A percentile compares a stretch with the other conserved stretches of the same genome.
phyloP scores from a whole-genome alignment of 139 green algal genomes.

The Coccomyxa sp. region DNA sequence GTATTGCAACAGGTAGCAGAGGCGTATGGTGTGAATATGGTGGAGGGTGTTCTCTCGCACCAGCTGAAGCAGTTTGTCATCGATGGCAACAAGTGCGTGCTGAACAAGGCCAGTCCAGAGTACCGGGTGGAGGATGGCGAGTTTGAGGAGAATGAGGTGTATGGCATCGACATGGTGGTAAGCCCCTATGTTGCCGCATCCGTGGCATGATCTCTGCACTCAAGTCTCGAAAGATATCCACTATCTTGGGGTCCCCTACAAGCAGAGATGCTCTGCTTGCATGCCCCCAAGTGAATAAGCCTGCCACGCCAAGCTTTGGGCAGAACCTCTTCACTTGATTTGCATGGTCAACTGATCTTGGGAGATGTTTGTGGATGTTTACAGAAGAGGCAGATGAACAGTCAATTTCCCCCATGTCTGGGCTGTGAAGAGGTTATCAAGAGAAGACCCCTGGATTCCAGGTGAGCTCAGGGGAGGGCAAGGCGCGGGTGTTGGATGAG shows the following conservation, averaged over 20 bases:
- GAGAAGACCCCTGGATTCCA: neutral
- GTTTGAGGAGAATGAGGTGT: slow-evolving; percentile 97
- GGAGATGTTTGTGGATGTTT: too few relatives aligned
- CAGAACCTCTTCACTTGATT: too few relatives aligned
- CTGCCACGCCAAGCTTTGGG: too few relatives aligned
- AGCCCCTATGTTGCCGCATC: neutral
- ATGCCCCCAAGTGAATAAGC: too few relatives aligned
- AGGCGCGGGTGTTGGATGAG: slow-evolving; percentile 79
- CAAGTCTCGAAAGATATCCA: too few relatives aligned
- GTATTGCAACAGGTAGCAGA: slow-evolving; percentile 36
- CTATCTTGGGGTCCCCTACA: too few relatives aligned
- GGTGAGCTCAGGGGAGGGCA: slow-evolving; percentile 75
- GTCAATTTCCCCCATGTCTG: too few relatives aligned
- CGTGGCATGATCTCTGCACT: neutral
- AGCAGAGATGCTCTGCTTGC: too few relatives aligned
- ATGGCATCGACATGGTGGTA: slow-evolving; percentile 94
- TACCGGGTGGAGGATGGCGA: slow-evolving; percentile 75
- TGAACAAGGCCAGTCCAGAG: slow-evolving; percentile 83
- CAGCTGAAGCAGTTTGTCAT: slow-evolving; percentile 98
- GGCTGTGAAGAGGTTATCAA: too few relatives aligned
- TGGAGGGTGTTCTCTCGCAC: slow-evolving; percentile 93
- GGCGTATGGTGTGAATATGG: slow-evolving; percentile 82
- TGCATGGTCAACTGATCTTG: too few relatives aligned
- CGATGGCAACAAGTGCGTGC: slow-evolving; percentile 94
- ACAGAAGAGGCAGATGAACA: too few relatives aligned